A percentile compares a stretch with the other conserved stretches of the same genome.
Conservation (phyloP, 805 yeast genomes). For the Saccharomycopsis fermentans region DNA sequence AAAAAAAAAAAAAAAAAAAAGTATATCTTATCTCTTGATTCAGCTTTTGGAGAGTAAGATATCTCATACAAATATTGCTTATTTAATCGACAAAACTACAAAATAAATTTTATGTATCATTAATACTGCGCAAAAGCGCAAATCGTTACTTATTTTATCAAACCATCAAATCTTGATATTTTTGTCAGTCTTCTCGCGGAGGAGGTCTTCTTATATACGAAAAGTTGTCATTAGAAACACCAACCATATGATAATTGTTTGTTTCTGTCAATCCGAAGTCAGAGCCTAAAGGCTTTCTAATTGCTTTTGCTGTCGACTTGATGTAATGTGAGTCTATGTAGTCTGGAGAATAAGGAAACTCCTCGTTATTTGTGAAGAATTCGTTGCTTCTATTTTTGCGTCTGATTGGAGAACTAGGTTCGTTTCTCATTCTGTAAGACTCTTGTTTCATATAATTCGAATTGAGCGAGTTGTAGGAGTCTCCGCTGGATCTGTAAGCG, state of each 20-base stretch:
- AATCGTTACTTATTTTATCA: no score
- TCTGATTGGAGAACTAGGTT: neutral
- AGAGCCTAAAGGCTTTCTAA: neutral
- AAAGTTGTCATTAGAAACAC: neutral
- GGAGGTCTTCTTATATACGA: neutral
- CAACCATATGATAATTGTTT: neutral
- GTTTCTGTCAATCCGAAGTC: neutral
- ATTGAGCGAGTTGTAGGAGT: neutral
- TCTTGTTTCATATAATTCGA: neutral
- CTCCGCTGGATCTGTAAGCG: neutral
- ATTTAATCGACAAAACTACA: no score
- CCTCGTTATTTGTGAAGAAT: neutral
- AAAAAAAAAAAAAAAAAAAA: no score
- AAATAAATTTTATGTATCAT: no score
- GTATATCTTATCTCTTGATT: no score
- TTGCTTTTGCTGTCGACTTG: neutral
- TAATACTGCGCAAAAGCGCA: no score
- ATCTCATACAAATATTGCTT: no score
- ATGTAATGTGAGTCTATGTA: neutral
- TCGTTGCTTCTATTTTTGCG: neutral
- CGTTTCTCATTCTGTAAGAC: neutral
- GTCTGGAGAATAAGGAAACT: neutral
- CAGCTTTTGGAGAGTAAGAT: no score
- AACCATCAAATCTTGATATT: no score
- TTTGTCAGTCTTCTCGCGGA: neutral